Evolutionary conservation across 805 yeast genomes (phyloP), one percentile per base, ranked within the genome.

Genomic region (Lipomyces spencermartinsiae): DNA sequence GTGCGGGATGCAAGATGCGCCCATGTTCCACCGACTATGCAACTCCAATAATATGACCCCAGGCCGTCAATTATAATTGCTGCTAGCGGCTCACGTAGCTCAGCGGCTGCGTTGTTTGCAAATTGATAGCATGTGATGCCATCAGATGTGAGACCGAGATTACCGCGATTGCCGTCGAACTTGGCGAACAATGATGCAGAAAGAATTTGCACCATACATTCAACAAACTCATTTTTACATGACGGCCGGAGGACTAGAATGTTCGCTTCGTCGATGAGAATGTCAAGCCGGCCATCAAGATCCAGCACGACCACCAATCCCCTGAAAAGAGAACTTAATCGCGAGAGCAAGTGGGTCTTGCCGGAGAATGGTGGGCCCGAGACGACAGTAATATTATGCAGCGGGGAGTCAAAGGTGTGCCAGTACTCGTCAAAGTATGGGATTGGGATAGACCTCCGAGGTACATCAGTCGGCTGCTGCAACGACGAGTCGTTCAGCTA

Each of bases 341-440:
- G 63, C 60, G 65, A 16, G 5, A 69, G 46, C 9, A 69, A 39
- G 16, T 63, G 49, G 4, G 71, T 22, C 60, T 70, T 70, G 4
- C 72, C 70, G 9, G 71, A 68, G 33, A 65, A 59, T 0, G 73
- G 66, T 6, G 63, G 58, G 8, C 73, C 73, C 4, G 63, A 49
- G 33, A 71, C 43, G 8, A 65, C 29, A 12, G 59, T 63, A 31
- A 60, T 59, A 33, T 64, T 59, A 22, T 59, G 61, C 12, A 39
- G 19, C 7, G 31, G 14, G 19, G 57, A 39, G 19, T 59, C 35
- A 39, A 31, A 53, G 19, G 59, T 12, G 54, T 8, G 14, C 22
- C 60, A 54, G 53, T 31, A 37, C 10, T 61, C 62, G 35, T 43
- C 59, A 39, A 60, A 60, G 46, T 43, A 61, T 22, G 66, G 66